Evolutionary conservation across 768 basidiomycete species (phyloP).

Genomic region (Cyclocybe cylindracea): DNA sequence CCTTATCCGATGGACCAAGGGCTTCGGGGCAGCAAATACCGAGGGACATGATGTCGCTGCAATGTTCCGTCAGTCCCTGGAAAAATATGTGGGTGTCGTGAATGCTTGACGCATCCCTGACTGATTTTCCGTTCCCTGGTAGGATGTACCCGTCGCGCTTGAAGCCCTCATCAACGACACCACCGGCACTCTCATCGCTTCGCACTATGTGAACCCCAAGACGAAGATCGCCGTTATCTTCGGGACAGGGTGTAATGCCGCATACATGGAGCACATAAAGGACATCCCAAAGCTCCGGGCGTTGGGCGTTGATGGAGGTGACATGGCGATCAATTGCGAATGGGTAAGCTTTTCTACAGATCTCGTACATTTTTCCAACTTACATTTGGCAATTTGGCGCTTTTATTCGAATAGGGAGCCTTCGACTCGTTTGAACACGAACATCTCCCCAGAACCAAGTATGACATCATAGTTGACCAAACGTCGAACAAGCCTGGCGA

Average conservation of each 20-base stretch:
- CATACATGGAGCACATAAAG: slow-evolving; percentile 90
- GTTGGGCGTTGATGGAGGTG: slow-evolving; percentile 64
- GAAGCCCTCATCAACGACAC: slow-evolving; percentile 97
- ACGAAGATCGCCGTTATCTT: slow-evolving; percentile 97
- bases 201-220: slow-evolving; percentile 88
- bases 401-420: slow-evolving; percentile 66
- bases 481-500: slow-evolving; percentile 95
- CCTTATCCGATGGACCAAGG: slow-evolving; percentile 99
- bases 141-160: slow-evolving; percentile 61
- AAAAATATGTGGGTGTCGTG: slow-evolving; percentile 60
- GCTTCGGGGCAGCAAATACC: slow-evolving; percentile 88
- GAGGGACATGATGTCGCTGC: slow-evolving; percentile 92
- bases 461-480: slow-evolving; percentile 90
- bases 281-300: slow-evolving; percentile 84
- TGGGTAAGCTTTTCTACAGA: slow-evolving; percentile 54
- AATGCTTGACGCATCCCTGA: too few species aligned
- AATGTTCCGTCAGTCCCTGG: slow-evolving; percentile 87
- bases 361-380: neutral
- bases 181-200: slow-evolving; percentile 96
- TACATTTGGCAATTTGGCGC: neutral
- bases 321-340: slow-evolving; percentile 98
- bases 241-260: slow-evolving; percentile 98
- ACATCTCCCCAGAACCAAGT: slow-evolving; percentile 93
- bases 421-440: slow-evolving; percentile 97
- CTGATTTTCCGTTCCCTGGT: neutral